Conservation (phyloP, 2,329 filamentous ascomycete genomes). For the Thielaviopsis punctulata region DNA sequence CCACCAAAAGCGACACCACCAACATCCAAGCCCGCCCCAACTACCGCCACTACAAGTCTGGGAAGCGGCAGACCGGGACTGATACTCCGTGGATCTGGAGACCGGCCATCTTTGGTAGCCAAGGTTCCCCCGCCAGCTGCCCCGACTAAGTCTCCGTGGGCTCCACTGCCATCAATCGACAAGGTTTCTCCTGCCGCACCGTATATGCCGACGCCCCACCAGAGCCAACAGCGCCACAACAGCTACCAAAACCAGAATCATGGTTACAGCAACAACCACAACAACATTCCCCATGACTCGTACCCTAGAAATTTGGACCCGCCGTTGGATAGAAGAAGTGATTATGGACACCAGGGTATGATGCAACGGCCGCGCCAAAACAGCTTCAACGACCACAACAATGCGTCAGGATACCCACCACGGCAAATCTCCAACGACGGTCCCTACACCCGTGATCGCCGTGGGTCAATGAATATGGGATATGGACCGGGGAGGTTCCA, state of each 20-base stretch:
- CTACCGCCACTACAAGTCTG: not conserved
- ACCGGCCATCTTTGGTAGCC: conserved; percentile 56
- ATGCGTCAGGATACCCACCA: conserved; percentile 8
- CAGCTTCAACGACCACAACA: conserved; percentile 8
- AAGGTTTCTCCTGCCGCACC: conserved; percentile 50
- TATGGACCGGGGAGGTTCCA: conserved; percentile 1
- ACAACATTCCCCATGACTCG: conserved; percentile 1
- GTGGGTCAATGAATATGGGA: conserved; percentile 9
- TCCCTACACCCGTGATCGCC: conserved; percentile 5
- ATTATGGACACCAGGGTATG: conserved; percentile 3
- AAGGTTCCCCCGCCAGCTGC: conserved; percentile 51
- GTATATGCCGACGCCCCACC: conserved; percentile 14
- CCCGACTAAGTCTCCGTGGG: conserved; percentile 83
- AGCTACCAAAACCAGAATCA: conserved; percentile 15
- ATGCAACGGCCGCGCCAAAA: conserved; percentile 7
- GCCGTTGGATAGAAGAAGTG: conserved; percentile 3
- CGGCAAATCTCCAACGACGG: conserved; percentile 4
- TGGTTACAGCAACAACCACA: not conserved
- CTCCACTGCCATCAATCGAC: conserved; percentile 67
- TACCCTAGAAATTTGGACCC: conserved; percentile 5
- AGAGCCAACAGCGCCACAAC: conserved; percentile 16
- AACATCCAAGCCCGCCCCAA: conserved; percentile 17
- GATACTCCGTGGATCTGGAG: conserved; percentile 44
- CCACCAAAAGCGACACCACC: too few species aligned
- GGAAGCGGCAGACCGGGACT: conserved; percentile 33